phyloP scores from a whole-genome alignment of 176 grass and related monocot species.

The Aegilops umbellulata region DNA sequence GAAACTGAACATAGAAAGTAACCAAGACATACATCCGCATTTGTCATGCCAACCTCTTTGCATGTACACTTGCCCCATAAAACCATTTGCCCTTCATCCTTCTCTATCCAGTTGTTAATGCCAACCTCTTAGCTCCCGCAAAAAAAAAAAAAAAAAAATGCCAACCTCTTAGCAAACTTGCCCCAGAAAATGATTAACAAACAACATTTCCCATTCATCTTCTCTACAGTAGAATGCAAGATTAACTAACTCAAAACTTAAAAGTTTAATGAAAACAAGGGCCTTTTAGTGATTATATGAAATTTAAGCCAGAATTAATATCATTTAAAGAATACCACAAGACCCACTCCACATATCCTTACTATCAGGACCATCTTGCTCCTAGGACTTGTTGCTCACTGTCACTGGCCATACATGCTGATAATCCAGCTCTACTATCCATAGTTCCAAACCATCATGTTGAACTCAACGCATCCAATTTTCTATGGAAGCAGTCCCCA shows the following conservation, averaged over 20 bases:
- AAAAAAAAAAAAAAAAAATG: not conserved
- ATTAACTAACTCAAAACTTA: not conserved
- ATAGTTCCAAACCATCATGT: conserved; percentile 50
- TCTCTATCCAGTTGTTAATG: not conserved
- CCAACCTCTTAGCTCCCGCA: not conserved
- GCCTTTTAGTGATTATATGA: not conserved
- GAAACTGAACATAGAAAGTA: conserved; percentile 13
- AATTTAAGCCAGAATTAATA: conserved; percentile 10
- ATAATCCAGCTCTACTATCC: conserved; percentile 59
- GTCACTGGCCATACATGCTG: conserved; percentile 38
- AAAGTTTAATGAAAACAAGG: not conserved
- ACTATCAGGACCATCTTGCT: conserved; percentile 54
- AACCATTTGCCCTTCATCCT: not conserved
- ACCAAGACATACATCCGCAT: not conserved
- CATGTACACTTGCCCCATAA: not conserved
- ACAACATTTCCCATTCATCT: not conserved
- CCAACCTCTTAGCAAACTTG: not conserved
- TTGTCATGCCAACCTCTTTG: not conserved
- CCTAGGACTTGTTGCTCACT: conserved; percentile 46
- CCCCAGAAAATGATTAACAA: not conserved
- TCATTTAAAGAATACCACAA: conserved; percentile 23
- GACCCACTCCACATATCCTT: conserved; percentile 45
- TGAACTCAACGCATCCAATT: conserved; percentile 40
- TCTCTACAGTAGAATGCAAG: not conserved
- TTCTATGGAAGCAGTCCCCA: conserved; percentile 44